Base-by-base conservation (phyloP, 1,284 basidiomycete genomes). In the Meira miltonrushii region DNA sequence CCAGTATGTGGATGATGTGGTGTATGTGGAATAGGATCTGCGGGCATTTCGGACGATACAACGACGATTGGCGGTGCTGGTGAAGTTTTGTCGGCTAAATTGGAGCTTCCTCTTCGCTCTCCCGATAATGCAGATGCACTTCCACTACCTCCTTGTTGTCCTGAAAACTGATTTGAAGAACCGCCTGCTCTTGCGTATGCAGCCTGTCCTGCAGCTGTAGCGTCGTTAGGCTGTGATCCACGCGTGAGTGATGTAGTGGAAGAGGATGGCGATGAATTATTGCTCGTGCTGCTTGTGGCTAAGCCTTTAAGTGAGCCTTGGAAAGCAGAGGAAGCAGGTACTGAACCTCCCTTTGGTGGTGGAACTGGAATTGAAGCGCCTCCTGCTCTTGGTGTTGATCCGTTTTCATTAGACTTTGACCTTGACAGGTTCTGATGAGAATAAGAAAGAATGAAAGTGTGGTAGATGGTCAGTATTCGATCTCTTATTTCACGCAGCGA, bases 51-150 rank as follows among this genome's bases (percentile, higher is more conserved):
- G 54, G 66, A 55, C 39, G 71, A 72, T 40, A 71, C 70, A 58
- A 72, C 70, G 50, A 71, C 71, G 51, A 74, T 64, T 25, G 71
- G 72, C 33, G 69, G 72, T 48, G 68, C 68, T 46, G 70, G 67
- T 38, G 66, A 62, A 54, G 67, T 67, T 64, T 73, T 72, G 66
- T 72, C 69, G 54, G 69, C 69, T 58, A 68, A 60, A 17, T 50
- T 38, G 54, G 58, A 62, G 19, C 59, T 39, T 12, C 57, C 52
- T 47, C 64, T 66, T 50, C 57, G 52, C 41, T 66, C 62, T 63
- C 66, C 41, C 3, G 28, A 11, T 13, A 52, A 54, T 10, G 15
- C 39, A 4, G 15, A 15, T 37, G 25, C 40, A 37, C 39, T 17
- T 23, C n/a, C 33, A 15, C 17, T 23, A 4, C 37, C 23, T 2